Conservation (phyloP, 2,329 filamentous ascomycete genomes). For the Fusarium compactum region DNA sequence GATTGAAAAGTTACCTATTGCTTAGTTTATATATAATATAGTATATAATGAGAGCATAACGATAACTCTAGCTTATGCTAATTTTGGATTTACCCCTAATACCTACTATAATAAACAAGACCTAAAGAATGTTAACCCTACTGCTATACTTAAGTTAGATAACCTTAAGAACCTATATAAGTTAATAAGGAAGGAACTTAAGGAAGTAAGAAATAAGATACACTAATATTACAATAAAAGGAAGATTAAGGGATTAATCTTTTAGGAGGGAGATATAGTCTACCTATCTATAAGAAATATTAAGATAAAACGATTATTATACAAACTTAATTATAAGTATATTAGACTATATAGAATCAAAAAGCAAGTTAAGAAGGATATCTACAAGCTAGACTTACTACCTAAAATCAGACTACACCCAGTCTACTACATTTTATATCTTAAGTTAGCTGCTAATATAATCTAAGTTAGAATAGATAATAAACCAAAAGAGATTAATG, state of each 20-base stretch:
- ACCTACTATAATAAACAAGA: no score
- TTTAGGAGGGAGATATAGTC: neutral
- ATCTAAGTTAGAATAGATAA: neutral
- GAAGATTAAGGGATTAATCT: neutral
- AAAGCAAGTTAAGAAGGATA: neutral
- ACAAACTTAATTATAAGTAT: neutral
- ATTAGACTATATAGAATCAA: neutral
- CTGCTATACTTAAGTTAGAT: no score
- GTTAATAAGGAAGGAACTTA: no score
- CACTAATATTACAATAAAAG: no score
- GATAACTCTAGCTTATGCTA: no score
- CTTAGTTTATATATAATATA: no score
- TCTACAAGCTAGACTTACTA: neutral
- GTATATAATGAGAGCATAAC: no score
- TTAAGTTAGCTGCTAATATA: accelerated
- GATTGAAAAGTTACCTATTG: no score
- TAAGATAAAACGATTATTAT: neutral
- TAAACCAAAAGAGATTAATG: neutral
- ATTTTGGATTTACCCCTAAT: no score
- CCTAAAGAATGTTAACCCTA: no score
- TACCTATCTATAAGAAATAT: neutral
- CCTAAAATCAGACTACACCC: neutral
- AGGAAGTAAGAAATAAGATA: no score
- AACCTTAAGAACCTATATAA: no score
- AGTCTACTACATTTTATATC: neutral